phyloP scores from a whole-genome alignment of 2,329 filamentous ascomycete genomes.

The Ophiostoma himal-ulmi region DNA sequence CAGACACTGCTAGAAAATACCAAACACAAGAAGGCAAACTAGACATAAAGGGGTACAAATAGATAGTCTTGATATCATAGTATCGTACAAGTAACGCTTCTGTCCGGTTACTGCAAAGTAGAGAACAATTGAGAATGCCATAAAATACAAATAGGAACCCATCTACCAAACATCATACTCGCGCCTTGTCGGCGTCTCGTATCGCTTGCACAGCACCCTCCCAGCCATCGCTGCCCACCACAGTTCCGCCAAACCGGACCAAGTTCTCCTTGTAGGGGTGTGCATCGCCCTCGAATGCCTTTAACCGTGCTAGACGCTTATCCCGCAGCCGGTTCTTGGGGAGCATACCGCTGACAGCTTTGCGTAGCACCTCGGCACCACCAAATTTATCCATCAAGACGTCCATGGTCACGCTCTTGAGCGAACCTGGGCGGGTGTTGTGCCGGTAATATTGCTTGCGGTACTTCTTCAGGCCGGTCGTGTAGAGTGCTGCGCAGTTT shows the following conservation, averaged over 20 bases:
- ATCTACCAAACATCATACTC: conserved; percentile 39
- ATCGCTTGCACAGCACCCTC: conserved; percentile 46
- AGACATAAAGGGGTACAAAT: not conserved
- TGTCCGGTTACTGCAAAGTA: conserved; percentile 9
- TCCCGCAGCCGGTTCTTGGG: conserved; percentile 93
- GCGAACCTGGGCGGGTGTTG: conserved; percentile 79
- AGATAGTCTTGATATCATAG: not conserved
- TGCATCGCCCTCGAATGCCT: conserved; percentile 87
- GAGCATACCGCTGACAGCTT: conserved; percentile 93
- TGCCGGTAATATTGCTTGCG: conserved; percentile 97
- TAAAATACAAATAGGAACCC: not conserved
- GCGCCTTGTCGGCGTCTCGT: conserved; percentile 44
- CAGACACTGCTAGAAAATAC: not conserved
- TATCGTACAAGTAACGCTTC: conserved; percentile 1
- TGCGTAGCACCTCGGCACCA: conserved; percentile 81
- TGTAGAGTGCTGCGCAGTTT: conserved; percentile 78
- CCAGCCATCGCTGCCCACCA: conserved; percentile 51
- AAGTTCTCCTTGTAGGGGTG: conserved; percentile 92
- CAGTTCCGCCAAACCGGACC: conserved; percentile 60
- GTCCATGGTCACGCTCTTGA: conserved; percentile 91
- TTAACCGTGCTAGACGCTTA: conserved; percentile 78
- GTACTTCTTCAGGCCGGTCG: conserved; percentile 84
- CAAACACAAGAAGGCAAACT: not conserved
- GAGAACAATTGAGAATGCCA: conserved; percentile 2
- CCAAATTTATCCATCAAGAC: conserved; percentile 90